Conservation (phyloP, 192 early-diverging fungal genomes). For the Coemansia sp. region DNA sequence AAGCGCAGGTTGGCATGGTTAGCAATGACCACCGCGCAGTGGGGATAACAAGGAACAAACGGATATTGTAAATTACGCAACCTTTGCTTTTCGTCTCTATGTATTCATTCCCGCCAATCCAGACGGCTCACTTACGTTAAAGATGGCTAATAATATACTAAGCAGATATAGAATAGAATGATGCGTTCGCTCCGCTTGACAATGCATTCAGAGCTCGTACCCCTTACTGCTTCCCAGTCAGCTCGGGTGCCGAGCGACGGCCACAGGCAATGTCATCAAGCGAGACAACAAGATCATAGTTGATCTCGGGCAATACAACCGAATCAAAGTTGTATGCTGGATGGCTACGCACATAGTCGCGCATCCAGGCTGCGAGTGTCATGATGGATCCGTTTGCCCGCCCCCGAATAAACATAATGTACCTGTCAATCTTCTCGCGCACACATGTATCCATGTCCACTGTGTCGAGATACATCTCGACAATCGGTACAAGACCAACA, state of each 20-base stretch:
- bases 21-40: no score
- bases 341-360: slow-evolving; percentile 83
- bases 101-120: no score
- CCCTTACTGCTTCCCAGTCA: slow-evolving; percentile 20
- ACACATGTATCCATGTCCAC: slow-evolving; percentile 68
- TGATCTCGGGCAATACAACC: slow-evolving; percentile 80
- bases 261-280: slow-evolving; percentile 48
- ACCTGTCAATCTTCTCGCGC: slow-evolving; percentile 67
- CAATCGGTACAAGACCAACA: slow-evolving; percentile 80
- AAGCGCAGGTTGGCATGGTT: no score
- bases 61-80: no score
- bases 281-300: slow-evolving; percentile 74
- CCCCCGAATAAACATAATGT: slow-evolving; percentile 76
- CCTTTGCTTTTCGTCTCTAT: no score
- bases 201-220: not conserved
- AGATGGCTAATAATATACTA: not conserved
- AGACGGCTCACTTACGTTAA: no score
- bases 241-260: slow-evolving; percentile 39
- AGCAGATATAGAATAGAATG: not conserved
- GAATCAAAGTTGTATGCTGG: slow-evolving; percentile 89
- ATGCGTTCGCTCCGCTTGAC: not conserved
- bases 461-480: slow-evolving; percentile 82
- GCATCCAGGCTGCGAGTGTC: slow-evolving; percentile 89
- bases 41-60: no score
- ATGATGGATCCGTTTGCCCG: slow-evolving; percentile 81